phyloP scores from a whole-genome alignment of 495 filamentous ascomycete genomes.

The Neurospora sublineolata region DNA sequence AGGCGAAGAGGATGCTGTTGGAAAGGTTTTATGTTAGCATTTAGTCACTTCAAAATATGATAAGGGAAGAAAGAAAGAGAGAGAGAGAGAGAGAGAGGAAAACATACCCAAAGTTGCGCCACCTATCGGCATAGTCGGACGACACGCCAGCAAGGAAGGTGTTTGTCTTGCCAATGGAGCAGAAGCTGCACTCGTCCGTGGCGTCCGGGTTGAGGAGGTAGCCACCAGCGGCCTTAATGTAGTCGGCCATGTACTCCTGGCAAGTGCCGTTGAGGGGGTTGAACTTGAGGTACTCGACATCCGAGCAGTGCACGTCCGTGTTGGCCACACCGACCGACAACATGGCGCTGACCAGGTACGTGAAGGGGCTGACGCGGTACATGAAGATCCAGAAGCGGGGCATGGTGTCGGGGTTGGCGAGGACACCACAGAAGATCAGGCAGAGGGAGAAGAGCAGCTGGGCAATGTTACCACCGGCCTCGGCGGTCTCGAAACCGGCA shows the following conservation, averaged over 20 bases:
- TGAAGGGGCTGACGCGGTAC: conserved; percentile 68
- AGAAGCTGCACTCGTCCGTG: conserved; percentile 48
- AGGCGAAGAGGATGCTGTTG: conserved; percentile 45
- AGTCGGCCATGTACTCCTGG: conserved; percentile 42
- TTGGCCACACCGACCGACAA: conserved; percentile 53
- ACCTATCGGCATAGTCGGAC: conserved; percentile 44
- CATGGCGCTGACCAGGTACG: conserved; percentile 55
- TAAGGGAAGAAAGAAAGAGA: background rate
- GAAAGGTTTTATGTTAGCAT: conserved; percentile 9
- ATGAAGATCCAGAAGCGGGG: conserved; percentile 80
- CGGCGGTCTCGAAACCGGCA: conserved; percentile 53
- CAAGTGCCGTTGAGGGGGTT: conserved; percentile 43
- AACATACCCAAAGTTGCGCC: conserved; percentile 56
- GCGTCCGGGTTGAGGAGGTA: conserved; percentile 42
- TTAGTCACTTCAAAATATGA: background rate
- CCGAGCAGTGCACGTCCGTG: conserved; percentile 44
- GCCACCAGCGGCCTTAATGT: conserved; percentile 34
- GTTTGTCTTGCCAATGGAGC: conserved; percentile 49
- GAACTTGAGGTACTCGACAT: conserved; percentile 48
- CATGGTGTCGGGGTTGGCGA: conserved; percentile 48
- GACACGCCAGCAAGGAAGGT: conserved; percentile 42
- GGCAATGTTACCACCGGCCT: conserved; percentile 54
- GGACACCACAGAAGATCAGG: conserved; percentile 64
- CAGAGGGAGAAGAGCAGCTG: conserved; percentile 56
- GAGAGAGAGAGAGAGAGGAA: background rate